Percentiles rank a stretch among this genome's conserved stretches.
Conservation (phyloP, 2,329 filamentous ascomycete species). For the Trichoderma lentiforme region DNA sequence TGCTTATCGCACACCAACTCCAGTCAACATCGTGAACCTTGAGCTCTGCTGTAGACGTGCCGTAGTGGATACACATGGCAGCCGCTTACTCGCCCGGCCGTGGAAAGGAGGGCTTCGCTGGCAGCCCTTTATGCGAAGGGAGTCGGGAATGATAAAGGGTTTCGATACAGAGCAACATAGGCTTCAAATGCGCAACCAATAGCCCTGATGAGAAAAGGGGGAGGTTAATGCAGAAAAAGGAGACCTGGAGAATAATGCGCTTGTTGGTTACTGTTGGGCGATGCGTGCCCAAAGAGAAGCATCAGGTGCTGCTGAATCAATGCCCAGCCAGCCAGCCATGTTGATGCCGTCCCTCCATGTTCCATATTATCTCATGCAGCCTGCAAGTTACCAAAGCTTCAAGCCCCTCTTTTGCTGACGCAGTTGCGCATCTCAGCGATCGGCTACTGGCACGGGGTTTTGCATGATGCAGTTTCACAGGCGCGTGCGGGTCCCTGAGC, state of each 20-base stretch:
- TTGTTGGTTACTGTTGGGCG: background rate
- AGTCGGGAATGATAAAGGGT: background rate
- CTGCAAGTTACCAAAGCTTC: background rate
- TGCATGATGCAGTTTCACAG: background rate
- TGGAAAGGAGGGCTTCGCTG: slow-evolving; percentile 13
- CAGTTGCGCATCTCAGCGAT: background rate
- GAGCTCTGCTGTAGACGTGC: background rate
- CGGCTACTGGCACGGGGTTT: background rate
- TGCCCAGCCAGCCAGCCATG: background rate
- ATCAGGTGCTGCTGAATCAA: background rate
- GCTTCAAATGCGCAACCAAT: background rate
- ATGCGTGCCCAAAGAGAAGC: background rate
- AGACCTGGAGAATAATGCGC: too few species aligned
- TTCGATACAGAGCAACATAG: background rate
- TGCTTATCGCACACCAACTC: background rate
- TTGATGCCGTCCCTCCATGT: background rate
- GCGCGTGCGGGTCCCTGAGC: background rate
- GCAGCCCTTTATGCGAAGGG: background rate
- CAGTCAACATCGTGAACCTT: background rate
- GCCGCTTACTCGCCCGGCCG: slow-evolving; percentile 3
- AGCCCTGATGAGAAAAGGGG: background rate
- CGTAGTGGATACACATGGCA: slow-evolving; percentile 14
- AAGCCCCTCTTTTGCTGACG: slow-evolving; percentile 10
- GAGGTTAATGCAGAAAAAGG: too few species aligned
- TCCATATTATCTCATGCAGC: background rate